Base-by-base conservation (phyloP, 441 rosid genomes). In the Pelargonium citronellum region DNA sequence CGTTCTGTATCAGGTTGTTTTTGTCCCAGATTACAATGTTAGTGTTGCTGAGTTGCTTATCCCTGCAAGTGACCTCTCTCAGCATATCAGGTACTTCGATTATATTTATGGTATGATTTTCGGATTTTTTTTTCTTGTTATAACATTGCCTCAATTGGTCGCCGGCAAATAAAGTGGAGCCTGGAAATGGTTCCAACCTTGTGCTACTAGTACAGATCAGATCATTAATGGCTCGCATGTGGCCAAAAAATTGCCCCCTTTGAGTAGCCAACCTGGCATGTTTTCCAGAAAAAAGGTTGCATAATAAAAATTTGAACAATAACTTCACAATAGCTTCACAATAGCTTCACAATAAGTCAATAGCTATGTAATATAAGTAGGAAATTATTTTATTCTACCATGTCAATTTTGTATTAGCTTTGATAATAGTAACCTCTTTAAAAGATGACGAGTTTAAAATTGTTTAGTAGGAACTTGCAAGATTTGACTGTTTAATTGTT, bases 31-130 rank as follows among this genome's bases (percentile, higher is more conserved):
- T 79, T 91, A 94, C 84, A 94, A 94, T 73, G 99, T 94, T 76
- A 94, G 96, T 72, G 97, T 94, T 67, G 97, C 99, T 73, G 97
- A 94, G 75, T 68, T 85, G 85, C 96, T 94, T 66, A 94, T 94
- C 76, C 99, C 97, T 78, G 93, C 93, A 19, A 94, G 99, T 75
- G 99, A 94, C 83, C 94, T 94, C 74, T 94, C 98, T 66, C 91
- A 94, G 75, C 98, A 91, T 75, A 94, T 94, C 89, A 94, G 98
- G 98, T 55, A 55, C 22, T 55, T 49, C 47, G 12, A 11, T 73
- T 73, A 68, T 47, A 13, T 63, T 71, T 47, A 7, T 62, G 12
- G 13, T 44, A 46, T 11, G 51, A 9, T 46, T 46, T 46, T 46
- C 1, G 0, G 12, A 10, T 41, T 41, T 5, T 9, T 41, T 46